Evolutionary conservation across 805 yeast species (phyloP).

Genomic region (Schwanniomyces sp.): DNA sequence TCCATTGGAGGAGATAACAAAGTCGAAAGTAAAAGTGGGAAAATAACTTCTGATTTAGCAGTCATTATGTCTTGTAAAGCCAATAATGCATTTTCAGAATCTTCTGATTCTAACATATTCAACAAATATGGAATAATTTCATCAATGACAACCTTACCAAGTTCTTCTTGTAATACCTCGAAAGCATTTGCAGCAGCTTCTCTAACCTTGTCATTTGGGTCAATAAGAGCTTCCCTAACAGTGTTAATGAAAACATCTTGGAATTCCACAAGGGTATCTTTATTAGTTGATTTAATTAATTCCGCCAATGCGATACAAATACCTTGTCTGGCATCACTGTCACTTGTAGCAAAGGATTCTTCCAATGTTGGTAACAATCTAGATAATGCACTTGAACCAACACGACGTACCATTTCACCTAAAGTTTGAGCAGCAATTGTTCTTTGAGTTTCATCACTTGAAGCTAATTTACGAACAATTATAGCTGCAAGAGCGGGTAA

Average conservation of each 20-base stretch:
- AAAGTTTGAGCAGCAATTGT: conserved; percentile 89
- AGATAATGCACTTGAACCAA: conserved; percentile 82
- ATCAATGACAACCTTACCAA: conserved; percentile 86
- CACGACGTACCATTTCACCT: conserved; percentile 93
- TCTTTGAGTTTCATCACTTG: conserved; percentile 76
- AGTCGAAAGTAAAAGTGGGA: conserved; percentile 91
- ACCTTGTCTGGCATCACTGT: conserved; percentile 91
- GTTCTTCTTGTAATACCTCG: conserved; percentile 77
- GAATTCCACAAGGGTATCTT: conserved; percentile 59
- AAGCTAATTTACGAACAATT: conserved; percentile 80
- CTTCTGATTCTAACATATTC: conserved; percentile 55
- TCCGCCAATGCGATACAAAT: conserved; percentile 92
- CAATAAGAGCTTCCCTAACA: conserved; percentile 77
- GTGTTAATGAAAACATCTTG: conserved; percentile 71
- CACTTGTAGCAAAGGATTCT: conserved; percentile 55
- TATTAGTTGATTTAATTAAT: conserved; percentile 71
- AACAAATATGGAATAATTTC: conserved; percentile 84
- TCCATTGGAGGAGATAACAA: conserved; percentile 80
- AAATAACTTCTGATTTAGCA: conserved; percentile 82
- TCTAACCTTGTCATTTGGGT: conserved; percentile 70
- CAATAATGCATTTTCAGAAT: conserved; percentile 73
- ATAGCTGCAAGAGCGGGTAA: conserved; percentile 78
- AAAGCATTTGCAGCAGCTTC: conserved; percentile 91
- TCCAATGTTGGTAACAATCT: conserved; percentile 85
- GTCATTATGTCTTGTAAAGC: conserved; percentile 93